Evolutionary conservation across 202 grass and related monocot species (phyloP).

Genomic region (Miscanthus sacchariflorus): DNA sequence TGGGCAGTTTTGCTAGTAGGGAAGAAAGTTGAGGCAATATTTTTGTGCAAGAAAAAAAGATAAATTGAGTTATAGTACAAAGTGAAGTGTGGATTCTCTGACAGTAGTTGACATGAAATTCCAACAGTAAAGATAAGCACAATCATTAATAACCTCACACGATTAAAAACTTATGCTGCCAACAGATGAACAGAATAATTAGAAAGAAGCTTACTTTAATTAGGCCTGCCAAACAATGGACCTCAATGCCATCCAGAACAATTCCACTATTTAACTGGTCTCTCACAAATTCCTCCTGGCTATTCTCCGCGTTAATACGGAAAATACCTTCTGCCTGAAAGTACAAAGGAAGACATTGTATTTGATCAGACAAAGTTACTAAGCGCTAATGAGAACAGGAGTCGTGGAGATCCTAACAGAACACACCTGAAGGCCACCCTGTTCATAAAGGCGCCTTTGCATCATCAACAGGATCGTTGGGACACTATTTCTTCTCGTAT

Average conservation of each 20-base stretch:
- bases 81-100: slow-evolving; percentile 31
- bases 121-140: slow-evolving; percentile 18
- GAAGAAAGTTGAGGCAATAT: not conserved
- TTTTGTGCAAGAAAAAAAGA: slow-evolving; percentile 14
- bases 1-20: not conserved
- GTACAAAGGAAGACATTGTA: slow-evolving; percentile 27
- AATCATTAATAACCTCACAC: not conserved
- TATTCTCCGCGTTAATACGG: slow-evolving; percentile 93
- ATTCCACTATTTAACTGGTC: slow-evolving; percentile 92
- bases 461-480: slow-evolving; percentile 94
- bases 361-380: slow-evolving; percentile 32
- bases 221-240: slow-evolving; percentile 90
- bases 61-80: not conserved
- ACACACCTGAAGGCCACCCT: slow-evolving; percentile 78
- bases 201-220: slow-evolving; percentile 76
- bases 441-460: slow-evolving; percentile 86
- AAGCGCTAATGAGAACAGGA: not conserved
- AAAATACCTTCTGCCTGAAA: slow-evolving; percentile 94
- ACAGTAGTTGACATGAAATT: slow-evolving; percentile 19
- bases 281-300: slow-evolving; percentile 86
- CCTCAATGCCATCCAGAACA: slow-evolving; percentile 85
- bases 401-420: not conserved
- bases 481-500: slow-evolving; percentile 91
- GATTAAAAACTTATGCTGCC: not conserved
- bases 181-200: not conserved